Base-by-base conservation (phyloP, 2,329 filamentous ascomycete genomes). In the Colletotrichum coccodes region DNA sequence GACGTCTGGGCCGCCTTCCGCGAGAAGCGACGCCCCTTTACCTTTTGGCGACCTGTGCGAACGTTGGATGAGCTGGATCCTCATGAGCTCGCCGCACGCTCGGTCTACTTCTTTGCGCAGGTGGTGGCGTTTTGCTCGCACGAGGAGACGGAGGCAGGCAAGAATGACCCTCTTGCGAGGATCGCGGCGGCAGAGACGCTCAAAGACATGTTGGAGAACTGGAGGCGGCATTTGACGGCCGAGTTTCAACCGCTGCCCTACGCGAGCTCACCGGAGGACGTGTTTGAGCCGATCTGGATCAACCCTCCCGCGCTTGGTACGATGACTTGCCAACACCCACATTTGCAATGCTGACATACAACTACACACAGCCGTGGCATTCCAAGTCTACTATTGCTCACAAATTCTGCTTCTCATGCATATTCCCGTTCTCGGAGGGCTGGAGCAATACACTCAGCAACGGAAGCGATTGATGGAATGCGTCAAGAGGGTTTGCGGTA, bases 1-100 rank as follows among this genome's bases (percentile, higher is more conserved):
- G 89, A 91, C 73, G 82, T 89, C 0, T 91, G 88, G 89, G 89
- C 87, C 2, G 89, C 89, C 0, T 90, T 90, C 71, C 82, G 87
- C 2, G 88, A 90, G 73, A 81, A 82, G 23, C 79, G 89, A 6
- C 81, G 84, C 11, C 84, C 85, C 2, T 84, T 90, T 70, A 90
- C 83, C 28, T 89, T 89, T 53, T 91, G 88, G 87, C 81, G 80
- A 50, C 88, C 88, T 0, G 83, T 81, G 7, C 85, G 83, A 66
- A 78, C 81, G 0, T 82, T 86, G 49, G 75, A 80, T 3, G 79
- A 82, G 2, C 79, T 90, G 46, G 81, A 78, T 18, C 79, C 83
- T 0, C 82, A 87, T 60, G 88, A 90, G 59, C 78, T 90, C 32
- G 87, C 87, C 0, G 81, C 82, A 4, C 80, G 86, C 1, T 82